Conservation (phyloP, 2,329 filamentous ascomycete species). For the Beauveria caledonica region DNA sequence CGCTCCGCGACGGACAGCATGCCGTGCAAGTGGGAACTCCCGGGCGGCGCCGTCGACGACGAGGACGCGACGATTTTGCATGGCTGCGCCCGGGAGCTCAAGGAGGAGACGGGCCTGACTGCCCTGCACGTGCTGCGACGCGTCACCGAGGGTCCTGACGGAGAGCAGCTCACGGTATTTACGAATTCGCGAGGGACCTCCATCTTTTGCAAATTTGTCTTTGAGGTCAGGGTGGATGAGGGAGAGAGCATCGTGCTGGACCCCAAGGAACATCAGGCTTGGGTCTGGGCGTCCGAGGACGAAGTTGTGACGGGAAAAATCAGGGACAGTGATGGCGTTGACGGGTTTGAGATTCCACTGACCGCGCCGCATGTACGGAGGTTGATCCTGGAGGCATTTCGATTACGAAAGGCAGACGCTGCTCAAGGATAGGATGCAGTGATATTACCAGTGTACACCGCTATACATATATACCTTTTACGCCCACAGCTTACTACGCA, state of each 20-base stretch:
- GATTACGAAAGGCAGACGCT: slow-evolving; percentile 16
- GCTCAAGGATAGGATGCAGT: background rate
- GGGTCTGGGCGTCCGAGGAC: slow-evolving; percentile 31
- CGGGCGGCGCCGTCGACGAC: slow-evolving; percentile 42
- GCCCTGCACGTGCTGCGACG: slow-evolving; percentile 21
- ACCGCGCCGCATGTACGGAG: slow-evolving; percentile 21
- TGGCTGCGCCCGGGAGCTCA: slow-evolving; percentile 38
- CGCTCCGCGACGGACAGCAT: slow-evolving; percentile 36
- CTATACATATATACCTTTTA: background rate
- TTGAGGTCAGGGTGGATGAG: slow-evolving; percentile 27
- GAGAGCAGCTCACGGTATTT: slow-evolving; percentile 22
- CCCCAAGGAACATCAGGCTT: slow-evolving; percentile 33
- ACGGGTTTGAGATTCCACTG: slow-evolving; percentile 20
- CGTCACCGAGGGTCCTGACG: slow-evolving; percentile 21
- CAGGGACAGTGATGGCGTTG: slow-evolving; percentile 14
- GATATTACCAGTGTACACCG: background rate
- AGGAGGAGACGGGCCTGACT: slow-evolving; percentile 37
- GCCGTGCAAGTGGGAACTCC: slow-evolving; percentile 39
- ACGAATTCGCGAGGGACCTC: slow-evolving; percentile 25
- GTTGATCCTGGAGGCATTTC: slow-evolving; percentile 24
- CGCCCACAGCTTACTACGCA: slow-evolving; percentile 12
- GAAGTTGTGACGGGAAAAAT: slow-evolving; percentile 23
- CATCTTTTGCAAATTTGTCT: slow-evolving; percentile 26
- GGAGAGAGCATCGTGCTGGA: slow-evolving; percentile 25
- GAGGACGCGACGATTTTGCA: slow-evolving; percentile 33